Evolutionary conservation across 1,284 basidiomycete genomes (phyloP), one percentile per base, ranked within the genome.

Genomic region (Melampsora larici-populina): DNA sequence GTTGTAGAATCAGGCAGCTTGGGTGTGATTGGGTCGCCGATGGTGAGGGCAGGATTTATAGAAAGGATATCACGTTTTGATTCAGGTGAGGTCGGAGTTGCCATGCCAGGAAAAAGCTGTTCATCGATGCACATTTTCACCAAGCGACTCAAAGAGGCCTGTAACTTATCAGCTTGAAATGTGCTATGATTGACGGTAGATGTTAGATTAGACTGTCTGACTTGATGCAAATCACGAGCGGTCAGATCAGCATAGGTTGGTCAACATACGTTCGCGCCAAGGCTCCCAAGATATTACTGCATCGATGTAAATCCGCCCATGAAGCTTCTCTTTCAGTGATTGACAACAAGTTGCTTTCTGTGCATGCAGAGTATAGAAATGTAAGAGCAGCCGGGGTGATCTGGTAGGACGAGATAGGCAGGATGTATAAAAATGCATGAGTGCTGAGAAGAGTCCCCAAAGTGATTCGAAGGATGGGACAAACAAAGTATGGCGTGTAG

Each of bases 271-370:
- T 64, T 0, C 40, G 36, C 8, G 40, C 40, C 26, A 75, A 64
- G 33, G 43, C 49, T 24, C 48, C 31, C 4, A 75, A 48, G 40
- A 75, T 36, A 33, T 48, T 67, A 33, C 65, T 40, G 24, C 72
- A 67, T 49, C 64, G 63, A 55, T 75, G 64, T 49, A 67, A 36
- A 15, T 43, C 48, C 3, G 51, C 72, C 72, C 72, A 75, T n/a
- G 72, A 62, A 29, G 48, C 33, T 21, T 55, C 71, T 21, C 62
- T 55, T 46, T 73, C 55, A 18, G 58, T 29, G 11, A 60, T 24
- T 24, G 58, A 65, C n/a, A 73, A 46, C 6, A 18, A 36, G 17
- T 65, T 46, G 24, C 36, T 33, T 48, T 13, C 48, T 26, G 29
- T 65, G 29, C 71, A 73, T 0, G 60, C 58, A 40, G 62, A 17